Percentiles rank a stretch among this genome's conserved stretches.
These are phyloP conservation scores for Physcomitrellopsis africana DNA, from an alignment of 225 moss, liverwort and hornwort genomes.

Conservation along the genomic window DNA sequence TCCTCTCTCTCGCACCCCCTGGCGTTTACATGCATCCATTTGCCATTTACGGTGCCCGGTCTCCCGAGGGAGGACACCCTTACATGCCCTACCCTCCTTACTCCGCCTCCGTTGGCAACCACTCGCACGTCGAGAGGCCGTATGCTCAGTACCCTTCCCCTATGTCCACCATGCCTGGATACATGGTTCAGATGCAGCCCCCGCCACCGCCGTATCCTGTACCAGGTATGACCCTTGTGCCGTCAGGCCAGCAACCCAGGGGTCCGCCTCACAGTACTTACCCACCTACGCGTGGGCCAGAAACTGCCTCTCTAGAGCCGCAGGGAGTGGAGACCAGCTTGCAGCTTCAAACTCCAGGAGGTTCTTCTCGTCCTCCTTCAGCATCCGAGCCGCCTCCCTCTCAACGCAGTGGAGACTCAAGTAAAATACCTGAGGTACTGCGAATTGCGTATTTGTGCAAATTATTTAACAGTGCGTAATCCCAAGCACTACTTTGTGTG, in stretches of 20 bases:
- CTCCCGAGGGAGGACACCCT: conserved; percentile 65
- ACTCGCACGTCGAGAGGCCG: conserved; percentile 91
- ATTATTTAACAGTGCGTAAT: no score
- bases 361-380: conserved; percentile 42
- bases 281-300: conserved; percentile 34
- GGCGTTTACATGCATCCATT: conserved; percentile 89
- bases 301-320: conserved; percentile 48
- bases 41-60: conserved; percentile 74
- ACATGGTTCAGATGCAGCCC: conserved; percentile 90
- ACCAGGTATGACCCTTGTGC: conserved; percentile 59
- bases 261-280: conserved; percentile 28
- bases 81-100: conserved; percentile 86
- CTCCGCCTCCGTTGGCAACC: conserved; percentile 56
- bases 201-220: conserved; percentile 60
- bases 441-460: neutral
- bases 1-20: conserved; percentile 71
- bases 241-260: conserved; percentile 42
- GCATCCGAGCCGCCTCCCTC: conserved; percentile 36
- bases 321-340: conserved; percentile 68
- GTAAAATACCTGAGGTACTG: conserved; percentile 60
- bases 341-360: conserved; percentile 65
- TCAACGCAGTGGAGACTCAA: conserved; percentile 48
- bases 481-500: no score
- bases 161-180: conserved; percentile 69
- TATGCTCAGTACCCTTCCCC: conserved; percentile 92